A percentile compares a stretch with the other conserved stretches of the same genome.
Conservation (phyloP, 495 filamentous ascomycete species). For the Pyrenula aspistea region DNA sequence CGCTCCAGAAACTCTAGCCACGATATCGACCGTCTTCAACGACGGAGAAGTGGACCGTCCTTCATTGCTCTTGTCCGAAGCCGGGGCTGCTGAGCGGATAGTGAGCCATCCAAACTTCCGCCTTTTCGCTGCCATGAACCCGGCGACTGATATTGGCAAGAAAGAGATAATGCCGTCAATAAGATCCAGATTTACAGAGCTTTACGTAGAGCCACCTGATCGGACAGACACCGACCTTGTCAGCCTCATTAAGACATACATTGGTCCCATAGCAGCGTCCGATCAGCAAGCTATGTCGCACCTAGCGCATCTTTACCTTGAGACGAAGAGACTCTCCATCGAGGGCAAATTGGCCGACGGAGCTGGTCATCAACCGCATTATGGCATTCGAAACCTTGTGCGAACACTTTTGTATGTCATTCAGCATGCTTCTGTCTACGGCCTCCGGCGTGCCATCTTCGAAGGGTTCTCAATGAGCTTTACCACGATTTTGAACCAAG, state of each 20-base stretch:
- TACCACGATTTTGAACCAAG: constrained; percentile 66
- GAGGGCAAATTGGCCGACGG: constrained; percentile 83
- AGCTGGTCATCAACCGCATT: constrained; percentile 86
- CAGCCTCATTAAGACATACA: constrained; percentile 73
- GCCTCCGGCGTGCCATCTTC: constrained; percentile 74
- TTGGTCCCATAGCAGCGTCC: constrained; percentile 52
- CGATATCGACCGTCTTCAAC: constrained; percentile 75
- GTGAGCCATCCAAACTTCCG: constrained; percentile 87
- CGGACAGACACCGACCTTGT: constrained; percentile 70
- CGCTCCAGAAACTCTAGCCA: constrained; percentile 85
- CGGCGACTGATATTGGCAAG: constrained; percentile 94
- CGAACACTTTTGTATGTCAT: constrained; percentile 76
- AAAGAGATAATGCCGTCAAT: constrained; percentile 78
- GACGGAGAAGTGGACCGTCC: constrained; percentile 51
- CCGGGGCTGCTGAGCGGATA: constrained; percentile 78
- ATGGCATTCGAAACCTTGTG: constrained; percentile 90
- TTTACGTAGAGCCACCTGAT: constrained; percentile 86
- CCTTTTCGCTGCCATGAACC: constrained; percentile 98
- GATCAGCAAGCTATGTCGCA: constrained; percentile 59
- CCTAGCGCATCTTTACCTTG: constrained; percentile 73
- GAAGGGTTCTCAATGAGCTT: constrained; percentile 99
- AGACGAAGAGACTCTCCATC: constrained; percentile 70
- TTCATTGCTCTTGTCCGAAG: constrained; percentile 81
- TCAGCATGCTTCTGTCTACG: constrained; percentile 74
- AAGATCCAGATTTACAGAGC: constrained; percentile 80